Evolutionary conservation across 352 stramenopile species (phyloP).

Genomic region (Salisapilia sapeloensis): DNA sequence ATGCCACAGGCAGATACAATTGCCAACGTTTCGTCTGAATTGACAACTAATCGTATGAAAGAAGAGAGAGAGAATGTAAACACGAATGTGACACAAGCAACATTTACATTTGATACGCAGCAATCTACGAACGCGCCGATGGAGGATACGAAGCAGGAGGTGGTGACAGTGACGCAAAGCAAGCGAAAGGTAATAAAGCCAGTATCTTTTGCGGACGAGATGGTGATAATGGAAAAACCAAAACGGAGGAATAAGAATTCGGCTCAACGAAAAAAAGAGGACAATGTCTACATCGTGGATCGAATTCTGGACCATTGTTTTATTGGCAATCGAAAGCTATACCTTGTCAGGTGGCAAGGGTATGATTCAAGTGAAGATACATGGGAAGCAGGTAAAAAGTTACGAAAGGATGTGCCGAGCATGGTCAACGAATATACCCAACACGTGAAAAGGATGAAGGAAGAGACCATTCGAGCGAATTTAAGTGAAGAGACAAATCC

Average conservation of each 20-base stretch:
- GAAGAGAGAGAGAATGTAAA: no score
- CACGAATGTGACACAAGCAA: no score
- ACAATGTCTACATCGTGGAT: slow-evolving; percentile 30
- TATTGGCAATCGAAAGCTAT: slow-evolving; percentile 22
- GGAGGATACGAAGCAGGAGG: no score
- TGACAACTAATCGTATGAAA: no score
- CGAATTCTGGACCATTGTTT: slow-evolving; percentile 34
- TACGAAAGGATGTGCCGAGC: slow-evolving; percentile 25
- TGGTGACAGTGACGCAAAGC: no score
- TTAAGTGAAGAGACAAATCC: not conserved
- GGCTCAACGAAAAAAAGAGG: slow-evolving; percentile 1
- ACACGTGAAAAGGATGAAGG: not conserved
- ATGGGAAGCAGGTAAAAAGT: slow-evolving; percentile 29
- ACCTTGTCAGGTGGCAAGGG: slow-evolving; percentile 47
- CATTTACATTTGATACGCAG: no score
- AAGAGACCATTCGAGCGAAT: not conserved
- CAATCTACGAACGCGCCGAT: no score
- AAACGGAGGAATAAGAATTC: slow-evolving; percentile 1
- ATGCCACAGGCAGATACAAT: no score
- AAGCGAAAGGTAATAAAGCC: not conserved
- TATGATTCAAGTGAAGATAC: slow-evolving; percentile 49
- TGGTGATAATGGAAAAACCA: not conserved
- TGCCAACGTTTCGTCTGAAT: no score
- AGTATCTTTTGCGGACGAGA: not conserved
- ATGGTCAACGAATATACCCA: slow-evolving; percentile 48